Evolutionary conservation across 805 yeast genomes (phyloP).

Genomic region (Candida caryicola): DNA sequence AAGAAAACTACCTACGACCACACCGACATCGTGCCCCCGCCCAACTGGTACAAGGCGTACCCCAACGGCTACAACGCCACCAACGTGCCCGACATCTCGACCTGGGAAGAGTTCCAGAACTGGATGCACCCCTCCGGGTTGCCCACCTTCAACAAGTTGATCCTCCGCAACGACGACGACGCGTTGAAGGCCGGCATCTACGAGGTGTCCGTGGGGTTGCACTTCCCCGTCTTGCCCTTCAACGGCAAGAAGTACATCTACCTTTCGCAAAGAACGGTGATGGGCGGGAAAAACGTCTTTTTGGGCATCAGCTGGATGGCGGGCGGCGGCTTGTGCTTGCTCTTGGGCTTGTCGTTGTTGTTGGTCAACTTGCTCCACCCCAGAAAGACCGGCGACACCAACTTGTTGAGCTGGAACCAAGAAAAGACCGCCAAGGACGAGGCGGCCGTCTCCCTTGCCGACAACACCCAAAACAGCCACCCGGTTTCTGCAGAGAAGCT

Average conservation of each 20-base stretch:
- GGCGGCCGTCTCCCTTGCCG: slow-evolving; percentile 6
- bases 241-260: slow-evolving; percentile 67
- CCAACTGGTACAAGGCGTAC: slow-evolving; percentile 42
- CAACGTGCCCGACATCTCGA: slow-evolving; percentile 43
- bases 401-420: slow-evolving; percentile 70
- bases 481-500: background rate
- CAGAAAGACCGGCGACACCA: slow-evolving; percentile 69
- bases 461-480: background rate
- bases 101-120: slow-evolving; percentile 45
- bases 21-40: slow-evolving; percentile 42
- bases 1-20: slow-evolving; percentile 39
- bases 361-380: slow-evolving; percentile 59
- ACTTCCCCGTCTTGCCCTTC: slow-evolving; percentile 73
- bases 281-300: slow-evolving; percentile 75
- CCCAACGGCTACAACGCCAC: slow-evolving; percentile 44
- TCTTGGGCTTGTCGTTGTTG: slow-evolving; percentile 52
- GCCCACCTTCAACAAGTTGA: slow-evolving; percentile 46
- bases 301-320: slow-evolving; percentile 73
- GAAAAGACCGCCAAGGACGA: slow-evolving; percentile 26
- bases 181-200: slow-evolving; percentile 56
- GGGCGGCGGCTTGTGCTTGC: slow-evolving; percentile 67
- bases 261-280: slow-evolving; percentile 64
- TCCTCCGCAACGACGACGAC: slow-evolving; percentile 59
- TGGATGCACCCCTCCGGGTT: slow-evolving; percentile 47
- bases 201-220: slow-evolving; percentile 64